These are phyloP conservation scores for Taxillus chinensis DNA, from an alignment of 164 flowering plant species.

Conservation along the genomic window DNA sequence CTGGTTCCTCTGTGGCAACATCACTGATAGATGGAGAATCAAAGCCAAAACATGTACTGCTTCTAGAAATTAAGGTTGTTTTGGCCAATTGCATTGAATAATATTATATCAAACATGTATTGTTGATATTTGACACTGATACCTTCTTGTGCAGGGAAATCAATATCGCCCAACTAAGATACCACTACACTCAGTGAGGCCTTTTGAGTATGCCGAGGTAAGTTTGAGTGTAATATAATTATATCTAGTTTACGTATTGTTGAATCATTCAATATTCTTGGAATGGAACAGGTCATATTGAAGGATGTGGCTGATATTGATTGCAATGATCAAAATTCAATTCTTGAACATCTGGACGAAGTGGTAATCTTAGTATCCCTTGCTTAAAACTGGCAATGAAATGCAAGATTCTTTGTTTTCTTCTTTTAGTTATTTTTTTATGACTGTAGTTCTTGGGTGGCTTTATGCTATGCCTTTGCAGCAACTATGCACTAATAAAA, in stretches of 20 bases:
- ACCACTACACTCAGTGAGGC: constrained; percentile 81
- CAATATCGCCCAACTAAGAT: constrained; percentile 98
- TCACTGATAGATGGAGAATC: constrained; percentile 98
- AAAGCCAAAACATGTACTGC: constrained; percentile 94
- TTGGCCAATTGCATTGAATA: neutral
- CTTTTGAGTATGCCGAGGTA: constrained; percentile 93
- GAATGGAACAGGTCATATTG: constrained; percentile 52
- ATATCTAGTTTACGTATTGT: neutral
- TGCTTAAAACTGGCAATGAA: neutral
- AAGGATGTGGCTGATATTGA: constrained; percentile 86
- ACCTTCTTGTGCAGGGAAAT: constrained; percentile 50
- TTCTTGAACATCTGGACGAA: constrained; percentile 89
- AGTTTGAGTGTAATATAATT: constrained; percentile 1
- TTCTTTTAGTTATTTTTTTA: constrained; percentile 1
- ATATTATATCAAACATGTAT: neutral
- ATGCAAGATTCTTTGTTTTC: neutral
- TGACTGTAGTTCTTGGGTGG: constrained; percentile 2
- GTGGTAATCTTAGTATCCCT: constrained; percentile 37
- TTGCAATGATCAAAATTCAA: constrained; percentile 80
- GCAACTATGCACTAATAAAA: constrained; percentile 8
- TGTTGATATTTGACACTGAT: neutral
- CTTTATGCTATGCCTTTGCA: neutral
- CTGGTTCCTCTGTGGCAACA: constrained; percentile 97
- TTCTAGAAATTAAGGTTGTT: constrained; percentile 86
- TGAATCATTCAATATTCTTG: constrained; percentile 9